Percentiles rank a stretch among this genome's conserved stretches.
Evolutionary conservation across 306 rosid species (phyloP).

Genomic region (Adenanthera pavonina): DNA sequence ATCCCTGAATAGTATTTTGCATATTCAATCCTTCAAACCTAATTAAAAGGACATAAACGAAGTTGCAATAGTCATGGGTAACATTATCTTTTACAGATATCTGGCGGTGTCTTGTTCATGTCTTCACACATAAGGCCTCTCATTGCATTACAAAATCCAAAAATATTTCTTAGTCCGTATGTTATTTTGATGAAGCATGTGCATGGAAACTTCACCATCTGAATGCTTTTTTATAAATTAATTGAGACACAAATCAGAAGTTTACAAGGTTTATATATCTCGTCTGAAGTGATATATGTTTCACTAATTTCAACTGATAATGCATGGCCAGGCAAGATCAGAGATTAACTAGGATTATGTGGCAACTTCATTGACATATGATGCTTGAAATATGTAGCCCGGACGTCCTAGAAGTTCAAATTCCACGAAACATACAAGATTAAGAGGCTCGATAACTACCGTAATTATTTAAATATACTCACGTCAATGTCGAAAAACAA

Average conservation of each 20-base stretch:
- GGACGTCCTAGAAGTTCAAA: constrained; percentile 14
- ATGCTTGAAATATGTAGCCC: not conserved
- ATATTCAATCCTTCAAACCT: not conserved
- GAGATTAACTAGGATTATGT: not conserved
- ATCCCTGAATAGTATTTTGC: not conserved
- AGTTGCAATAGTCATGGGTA: not conserved
- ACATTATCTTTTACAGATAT: not conserved
- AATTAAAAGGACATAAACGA: constrained; percentile 11
- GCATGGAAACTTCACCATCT: not conserved
- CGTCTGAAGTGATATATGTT: not conserved
- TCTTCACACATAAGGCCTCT: not conserved
- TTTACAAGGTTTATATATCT: not conserved
- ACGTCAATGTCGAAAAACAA: not conserved
- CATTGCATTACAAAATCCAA: not conserved
- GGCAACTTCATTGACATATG: not conserved
- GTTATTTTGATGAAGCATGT: not conserved
- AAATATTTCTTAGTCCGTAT: not conserved
- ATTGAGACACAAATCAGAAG: not conserved
- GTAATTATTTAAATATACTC: not conserved
- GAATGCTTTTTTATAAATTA: not conserved
- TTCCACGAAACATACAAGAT: not conserved
- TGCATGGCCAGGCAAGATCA: constrained; percentile 1
- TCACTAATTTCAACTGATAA: not conserved
- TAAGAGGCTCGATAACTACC: not conserved
- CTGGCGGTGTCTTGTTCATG: not conserved